These are phyloP conservation scores for Agaricus bisporus DNA, from an alignment of 768 basidiomycete species.

Conservation along the genomic window DNA sequence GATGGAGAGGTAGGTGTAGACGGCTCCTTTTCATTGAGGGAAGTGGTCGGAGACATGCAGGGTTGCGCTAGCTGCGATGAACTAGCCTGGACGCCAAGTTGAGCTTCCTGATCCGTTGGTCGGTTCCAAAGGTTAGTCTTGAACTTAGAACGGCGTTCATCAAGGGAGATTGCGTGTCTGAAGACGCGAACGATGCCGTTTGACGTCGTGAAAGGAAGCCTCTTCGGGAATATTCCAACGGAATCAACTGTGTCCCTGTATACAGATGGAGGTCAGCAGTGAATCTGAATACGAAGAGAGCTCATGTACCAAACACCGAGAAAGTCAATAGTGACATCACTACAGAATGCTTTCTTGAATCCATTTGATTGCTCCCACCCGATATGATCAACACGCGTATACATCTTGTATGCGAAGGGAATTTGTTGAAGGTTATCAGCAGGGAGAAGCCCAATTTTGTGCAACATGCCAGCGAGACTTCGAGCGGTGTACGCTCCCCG, in stretches of 20 bases:
- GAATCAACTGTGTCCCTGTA: constrained; percentile 67
- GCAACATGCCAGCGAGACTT: constrained; percentile 36
- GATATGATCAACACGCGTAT: constrained; percentile 39
- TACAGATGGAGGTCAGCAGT: background rate
- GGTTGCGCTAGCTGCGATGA: background rate
- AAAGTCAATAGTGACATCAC: constrained; percentile 50
- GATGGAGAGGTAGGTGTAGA: background rate
- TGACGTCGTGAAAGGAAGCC: constrained; percentile 52
- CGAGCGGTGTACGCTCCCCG: constrained; percentile 62
- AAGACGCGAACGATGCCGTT: constrained; percentile 52
- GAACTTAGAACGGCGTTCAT: constrained; percentile 57
- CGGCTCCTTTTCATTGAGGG: background rate
- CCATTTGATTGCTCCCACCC: constrained; percentile 44
- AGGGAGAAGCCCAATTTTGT: constrained; percentile 45
- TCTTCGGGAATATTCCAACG: constrained; percentile 46
- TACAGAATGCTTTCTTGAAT: constrained; percentile 53
- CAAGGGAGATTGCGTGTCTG: constrained; percentile 59
- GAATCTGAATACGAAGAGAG: background rate
- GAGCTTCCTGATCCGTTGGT: constrained; percentile 19
- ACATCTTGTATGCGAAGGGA: constrained; percentile 62
- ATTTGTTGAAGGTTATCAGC: constrained; percentile 48
- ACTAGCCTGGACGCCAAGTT: background rate
- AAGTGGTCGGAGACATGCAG: background rate
- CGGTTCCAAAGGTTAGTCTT: constrained; percentile 47
- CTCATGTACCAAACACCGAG: constrained; percentile 46